Evolutionary conservation across 371 early-diverging fungal species (phyloP).

Genomic region (Basidiobolus heterosporus): DNA sequence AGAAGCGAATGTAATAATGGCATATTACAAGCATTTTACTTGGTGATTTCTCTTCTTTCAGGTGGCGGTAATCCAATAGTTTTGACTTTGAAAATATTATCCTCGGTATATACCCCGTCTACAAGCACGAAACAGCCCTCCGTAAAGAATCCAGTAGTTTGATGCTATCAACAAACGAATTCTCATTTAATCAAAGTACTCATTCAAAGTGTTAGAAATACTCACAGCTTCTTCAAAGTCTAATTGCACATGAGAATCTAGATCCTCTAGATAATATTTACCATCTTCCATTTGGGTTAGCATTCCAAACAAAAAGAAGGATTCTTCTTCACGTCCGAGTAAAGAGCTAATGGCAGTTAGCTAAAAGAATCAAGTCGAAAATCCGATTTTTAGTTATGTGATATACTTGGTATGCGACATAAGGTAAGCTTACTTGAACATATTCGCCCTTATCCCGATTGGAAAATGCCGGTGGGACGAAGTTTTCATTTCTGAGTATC

Average conservation of each 20-base stretch:
- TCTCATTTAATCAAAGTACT: background rate
- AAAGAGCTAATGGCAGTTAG: constrained; percentile 68
- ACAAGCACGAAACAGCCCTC: background rate
- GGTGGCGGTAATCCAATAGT: background rate
- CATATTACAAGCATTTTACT: background rate
- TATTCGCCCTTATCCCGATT: constrained; percentile 11
- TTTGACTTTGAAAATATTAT: background rate
- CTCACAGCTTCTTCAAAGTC: constrained; percentile 10
- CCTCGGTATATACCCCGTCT: background rate
- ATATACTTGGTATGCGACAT: too few relatives aligned
- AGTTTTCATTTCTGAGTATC: constrained; percentile 62
- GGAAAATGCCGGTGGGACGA: constrained; percentile 40
- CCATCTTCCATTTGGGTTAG: constrained; percentile 68
- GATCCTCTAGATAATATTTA: constrained; percentile 69
- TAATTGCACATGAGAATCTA: constrained; percentile 52
- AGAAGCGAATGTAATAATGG: background rate
- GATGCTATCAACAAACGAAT: background rate
- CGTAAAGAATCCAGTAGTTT: background rate
- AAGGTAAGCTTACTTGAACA: constrained; percentile 11
- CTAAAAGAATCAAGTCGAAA: constrained; percentile 39
- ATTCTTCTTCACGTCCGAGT: constrained; percentile 51
- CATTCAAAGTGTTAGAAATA: background rate
- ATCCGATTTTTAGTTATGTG: too few relatives aligned
- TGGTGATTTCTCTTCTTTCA: background rate
- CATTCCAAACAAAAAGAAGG: constrained; percentile 75